phyloP scores from a whole-genome alignment of 2,329 filamentous ascomycete genomes.

The Penicillium janthinellum region DNA sequence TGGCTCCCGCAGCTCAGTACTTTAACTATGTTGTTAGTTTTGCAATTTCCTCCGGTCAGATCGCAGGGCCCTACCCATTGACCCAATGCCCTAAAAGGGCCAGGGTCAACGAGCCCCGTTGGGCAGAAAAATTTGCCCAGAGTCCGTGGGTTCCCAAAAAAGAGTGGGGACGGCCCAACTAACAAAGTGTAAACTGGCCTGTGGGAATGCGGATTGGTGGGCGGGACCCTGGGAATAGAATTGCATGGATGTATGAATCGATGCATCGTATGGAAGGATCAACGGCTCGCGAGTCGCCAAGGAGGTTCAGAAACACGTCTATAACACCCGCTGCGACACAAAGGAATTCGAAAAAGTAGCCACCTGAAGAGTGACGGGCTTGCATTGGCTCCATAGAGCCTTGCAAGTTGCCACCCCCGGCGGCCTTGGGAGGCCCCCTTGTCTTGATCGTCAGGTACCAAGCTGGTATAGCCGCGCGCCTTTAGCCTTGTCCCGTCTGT shows the following conservation, averaged over 20 bases:
- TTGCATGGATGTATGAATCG: slow-evolving; percentile 3
- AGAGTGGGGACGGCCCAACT: slow-evolving; percentile 2
- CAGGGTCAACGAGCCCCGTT: not conserved
- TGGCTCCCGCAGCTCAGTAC: not conserved
- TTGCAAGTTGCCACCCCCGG: not conserved
- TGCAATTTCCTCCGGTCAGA: not conserved
- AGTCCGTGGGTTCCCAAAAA: not conserved
- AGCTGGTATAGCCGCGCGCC: slow-evolving; percentile 7
- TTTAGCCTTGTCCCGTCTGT: slow-evolving; percentile 2
- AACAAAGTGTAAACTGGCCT: slow-evolving; percentile 5
- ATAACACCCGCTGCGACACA: not conserved
- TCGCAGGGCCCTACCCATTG: not conserved
- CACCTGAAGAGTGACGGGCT: slow-evolving; percentile 2
- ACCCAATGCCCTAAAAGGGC: not conserved
- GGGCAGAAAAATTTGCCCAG: not conserved
- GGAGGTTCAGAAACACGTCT: slow-evolving; percentile 3
- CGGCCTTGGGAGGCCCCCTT: slow-evolving; percentile 4
- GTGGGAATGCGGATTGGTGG: not conserved
- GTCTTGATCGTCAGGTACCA: slow-evolving; percentile 18
- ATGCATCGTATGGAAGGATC: not conserved
- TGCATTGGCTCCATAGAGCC: slow-evolving; percentile 1
- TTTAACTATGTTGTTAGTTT: no score
- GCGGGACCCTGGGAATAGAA: not conserved
- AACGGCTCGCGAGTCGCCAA: not conserved
- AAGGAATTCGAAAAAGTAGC: not conserved